Conservation (phyloP, 805 yeast species). For the Yamadazyma phyllophila region DNA sequence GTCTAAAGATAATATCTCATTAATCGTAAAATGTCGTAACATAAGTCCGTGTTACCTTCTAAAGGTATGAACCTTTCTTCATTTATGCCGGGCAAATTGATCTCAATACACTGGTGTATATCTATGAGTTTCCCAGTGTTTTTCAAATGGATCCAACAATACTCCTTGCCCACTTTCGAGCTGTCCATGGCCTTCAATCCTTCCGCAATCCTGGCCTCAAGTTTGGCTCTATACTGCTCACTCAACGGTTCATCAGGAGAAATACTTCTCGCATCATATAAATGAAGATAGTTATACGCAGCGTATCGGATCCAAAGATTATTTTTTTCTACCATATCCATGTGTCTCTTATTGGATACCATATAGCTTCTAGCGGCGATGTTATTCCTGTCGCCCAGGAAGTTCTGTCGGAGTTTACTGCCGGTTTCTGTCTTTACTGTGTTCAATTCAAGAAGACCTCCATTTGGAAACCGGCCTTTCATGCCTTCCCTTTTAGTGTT, state of each 20-base stretch:
- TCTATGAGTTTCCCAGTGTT: slow-evolving; percentile 13
- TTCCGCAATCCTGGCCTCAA: slow-evolving; percentile 15
- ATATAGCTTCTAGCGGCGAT: slow-evolving; percentile 24
- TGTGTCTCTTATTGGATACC: slow-evolving; percentile 20
- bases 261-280: background rate
- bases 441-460: slow-evolving; percentile 18
- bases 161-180: slow-evolving; percentile 1
- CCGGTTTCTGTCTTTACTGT: background rate
- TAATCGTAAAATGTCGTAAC: slow-evolving; percentile 13
- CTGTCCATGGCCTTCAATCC: slow-evolving; percentile 5
- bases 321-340: slow-evolving; percentile 16
- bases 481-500: slow-evolving; percentile 27
- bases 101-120: slow-evolving; percentile 10
- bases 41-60: slow-evolving; percentile 16
- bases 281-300: slow-evolving; percentile 14
- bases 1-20: slow-evolving; percentile 10
- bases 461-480: slow-evolving; percentile 25
- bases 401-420: slow-evolving; percentile 8
- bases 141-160: slow-evolving; percentile 3
- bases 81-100: slow-evolving; percentile 17
- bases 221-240: slow-evolving; percentile 10
- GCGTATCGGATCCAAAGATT: slow-evolving; percentile 21
- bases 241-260: background rate
- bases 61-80: slow-evolving; percentile 15
- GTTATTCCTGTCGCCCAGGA: background rate